Evolutionary conservation across 2,329 filamentous ascomycete genomes (phyloP), one percentile per base, ranked within the genome.

Genomic region (Alternaria solani): DNA sequence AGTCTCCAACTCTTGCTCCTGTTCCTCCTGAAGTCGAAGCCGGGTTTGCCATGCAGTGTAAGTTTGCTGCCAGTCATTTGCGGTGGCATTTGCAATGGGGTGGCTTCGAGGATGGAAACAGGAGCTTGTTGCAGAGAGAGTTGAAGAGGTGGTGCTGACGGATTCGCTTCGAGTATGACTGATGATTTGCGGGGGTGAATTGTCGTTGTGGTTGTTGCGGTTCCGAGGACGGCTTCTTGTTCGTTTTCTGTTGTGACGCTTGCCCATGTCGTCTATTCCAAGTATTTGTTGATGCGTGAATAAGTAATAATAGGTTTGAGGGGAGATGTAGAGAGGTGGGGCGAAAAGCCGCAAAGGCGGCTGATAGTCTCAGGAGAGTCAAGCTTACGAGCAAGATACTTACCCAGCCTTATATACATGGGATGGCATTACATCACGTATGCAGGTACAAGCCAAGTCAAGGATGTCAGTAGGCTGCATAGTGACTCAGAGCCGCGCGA

Each of bases 221-320:
- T 80, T 76, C 51, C 79, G 76, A 48, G 79, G 78, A 36, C 80
- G 77, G 66, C 77, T 79, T 61, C 80, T 74, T 20, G 78, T 81
- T 54, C 80, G 78, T 63, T 78, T 80, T 62, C 79, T 73, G 69
- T 81, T 81, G 70, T 81, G 80, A 64, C 79, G 74, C 65, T 80
- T 78, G 63, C 78, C 78, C 80, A 81, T 81, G 39, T 52, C 46
- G 43, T 55, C 51, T 57, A 41, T 46, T 49, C 48, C 48, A 62
- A 34, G 23, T 38, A 38, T 51, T 26, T 51, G 34, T 51, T 41
- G 41, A 46, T 57, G 26, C n/a, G 34, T 44, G 30, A 28, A 16
- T 52, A 47, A 30, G 36, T 55, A 23, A 30, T 46, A 20, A 39
- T 43, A 46, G 55, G 25, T 9, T 38, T 32, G 41, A 46, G 58